phyloP scores from a whole-genome alignment of 768 basidiomycete genomes.

The Pisolithus marmoratus region DNA sequence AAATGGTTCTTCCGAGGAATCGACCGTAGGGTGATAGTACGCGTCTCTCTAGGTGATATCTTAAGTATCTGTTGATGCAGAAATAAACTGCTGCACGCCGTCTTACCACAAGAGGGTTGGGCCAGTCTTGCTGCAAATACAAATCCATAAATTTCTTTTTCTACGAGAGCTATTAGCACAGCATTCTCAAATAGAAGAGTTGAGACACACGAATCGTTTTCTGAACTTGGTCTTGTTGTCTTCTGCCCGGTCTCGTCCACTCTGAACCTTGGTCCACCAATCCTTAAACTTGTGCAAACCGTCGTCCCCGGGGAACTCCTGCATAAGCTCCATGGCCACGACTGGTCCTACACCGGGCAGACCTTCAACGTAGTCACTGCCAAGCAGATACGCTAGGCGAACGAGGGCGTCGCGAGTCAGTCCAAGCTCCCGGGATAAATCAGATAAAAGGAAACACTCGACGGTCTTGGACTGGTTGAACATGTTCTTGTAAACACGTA shows the following conservation, averaged over 20 bases:
- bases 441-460: conserved; percentile 84
- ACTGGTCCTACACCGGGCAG: conserved; percentile 91
- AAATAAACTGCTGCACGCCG: neutral
- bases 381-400: conserved; percentile 87
- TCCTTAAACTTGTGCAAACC: conserved; percentile 83
- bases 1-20: conserved; percentile 88
- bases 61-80: neutral
- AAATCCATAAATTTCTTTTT: conserved; percentile 87
- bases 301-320: conserved; percentile 84
- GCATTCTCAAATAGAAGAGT: conserved; percentile 4
- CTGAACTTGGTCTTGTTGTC: conserved; percentile 77
- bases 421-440: conserved; percentile 83
- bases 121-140: conserved; percentile 81
- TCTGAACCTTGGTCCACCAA: conserved; percentile 95
- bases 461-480: conserved; percentile 99
- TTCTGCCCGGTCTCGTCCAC: conserved; percentile 72
- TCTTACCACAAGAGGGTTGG: conserved; percentile 79
- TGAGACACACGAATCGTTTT: conserved; percentile 71
- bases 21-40: conserved; percentile 88
- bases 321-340: conserved; percentile 90
- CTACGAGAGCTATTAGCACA: conserved; percentile 35
- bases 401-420: conserved; percentile 83
- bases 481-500: conserved; percentile 98
- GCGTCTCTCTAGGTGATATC: conserved; percentile 64
- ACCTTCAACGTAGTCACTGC: conserved; percentile 95